Evolutionary conservation across 2,329 filamentous ascomycete genomes (phyloP), one percentile per base, ranked within the genome.

Genomic region (Helotiales sp.): DNA sequence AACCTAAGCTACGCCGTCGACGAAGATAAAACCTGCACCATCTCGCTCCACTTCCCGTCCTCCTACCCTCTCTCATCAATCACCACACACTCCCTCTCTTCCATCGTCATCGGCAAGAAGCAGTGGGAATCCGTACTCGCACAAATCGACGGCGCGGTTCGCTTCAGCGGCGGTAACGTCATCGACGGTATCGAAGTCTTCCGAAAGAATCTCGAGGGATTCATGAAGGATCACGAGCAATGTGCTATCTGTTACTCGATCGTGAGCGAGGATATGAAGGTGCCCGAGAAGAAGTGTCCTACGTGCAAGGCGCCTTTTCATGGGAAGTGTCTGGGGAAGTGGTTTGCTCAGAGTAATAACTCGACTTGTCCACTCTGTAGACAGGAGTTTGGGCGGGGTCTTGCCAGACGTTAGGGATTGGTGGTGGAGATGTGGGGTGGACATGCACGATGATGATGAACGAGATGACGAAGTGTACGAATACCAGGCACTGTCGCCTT

Each of bases 241-340:
- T 99, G 95, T 71, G 91, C 95, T 9, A 98, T 98, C 71, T 98
- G 93, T 78, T 98, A 98, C 77, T 92, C 88, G 59, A 92, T 99
- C 70, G 91, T 99, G 63, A 91, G 91, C 17, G 85, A 84, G 7
- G 93, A 97, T 72, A 90, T 90, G 78, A 89, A 89, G 73, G 85
- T 96, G 72, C 95, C 95, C 0, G 93, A 95, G 72, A 98, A 98
- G 80, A 81, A 85, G 54, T 99, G 95, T 73, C 80, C 83, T 47
- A 98, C 93, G 1, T 99, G 95, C 81, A 93, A 92, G 79, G 93
- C 99, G 74, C 78, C 90, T 53, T 99, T 98, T 79, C 95, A 99
- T 74, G 83, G 88, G 1, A 84, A 84, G 2, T 99, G 95, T 76
- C 75, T 99, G 75, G 96, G 91, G 78, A 93, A 93, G 75, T 99